Conservation (phyloP, 2,329 filamentous ascomycete species). For the Aureobasidium mangrovei region DNA sequence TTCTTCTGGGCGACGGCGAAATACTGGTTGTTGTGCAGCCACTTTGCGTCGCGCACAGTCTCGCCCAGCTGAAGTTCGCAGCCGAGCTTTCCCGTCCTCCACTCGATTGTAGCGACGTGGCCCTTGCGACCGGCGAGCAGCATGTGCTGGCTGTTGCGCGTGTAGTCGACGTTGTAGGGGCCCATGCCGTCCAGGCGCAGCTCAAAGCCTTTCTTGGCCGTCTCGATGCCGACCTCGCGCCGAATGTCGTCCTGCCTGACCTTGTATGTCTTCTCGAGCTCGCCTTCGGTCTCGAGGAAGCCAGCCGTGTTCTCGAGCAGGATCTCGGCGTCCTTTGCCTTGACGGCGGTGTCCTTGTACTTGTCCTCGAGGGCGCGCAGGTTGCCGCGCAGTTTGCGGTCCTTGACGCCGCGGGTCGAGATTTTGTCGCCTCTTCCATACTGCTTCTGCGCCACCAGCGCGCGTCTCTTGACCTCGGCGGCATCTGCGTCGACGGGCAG, state of each 20-base stretch:
- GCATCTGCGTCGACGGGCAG: conserved; percentile 26
- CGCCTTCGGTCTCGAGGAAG: conserved; percentile 79
- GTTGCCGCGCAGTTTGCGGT: conserved; percentile 82
- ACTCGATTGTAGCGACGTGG: conserved; percentile 94
- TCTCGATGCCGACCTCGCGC: conserved; percentile 65
- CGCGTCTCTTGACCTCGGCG: conserved; percentile 25
- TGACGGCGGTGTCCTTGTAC: conserved; percentile 69
- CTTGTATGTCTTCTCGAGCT: conserved; percentile 86
- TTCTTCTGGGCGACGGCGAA: conserved; percentile 97
- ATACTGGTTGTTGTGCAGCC: conserved; percentile 89
- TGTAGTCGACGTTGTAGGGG: conserved; percentile 83
- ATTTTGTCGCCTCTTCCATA: conserved; percentile 82
- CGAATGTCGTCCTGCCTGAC: conserved; percentile 82
- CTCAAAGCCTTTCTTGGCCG: conserved; percentile 88
- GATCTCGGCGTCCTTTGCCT: conserved; percentile 92
- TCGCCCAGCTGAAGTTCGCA: conserved; percentile 88
- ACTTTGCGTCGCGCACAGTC: conserved; percentile 80
- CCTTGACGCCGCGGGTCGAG: conserved; percentile 62
- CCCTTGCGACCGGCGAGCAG: conserved; percentile 83
- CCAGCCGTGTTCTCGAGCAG: conserved; percentile 78
- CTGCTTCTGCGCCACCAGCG: conserved; percentile 44
- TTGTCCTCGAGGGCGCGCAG: conserved; percentile 71
- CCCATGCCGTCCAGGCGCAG: conserved; percentile 74
- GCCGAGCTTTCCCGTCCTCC: conserved; percentile 81
- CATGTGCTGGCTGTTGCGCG: conserved; percentile 77